Conservation (phyloP, 1,284 basidiomycete genomes). For the Rhodotorula sp. region DNA sequence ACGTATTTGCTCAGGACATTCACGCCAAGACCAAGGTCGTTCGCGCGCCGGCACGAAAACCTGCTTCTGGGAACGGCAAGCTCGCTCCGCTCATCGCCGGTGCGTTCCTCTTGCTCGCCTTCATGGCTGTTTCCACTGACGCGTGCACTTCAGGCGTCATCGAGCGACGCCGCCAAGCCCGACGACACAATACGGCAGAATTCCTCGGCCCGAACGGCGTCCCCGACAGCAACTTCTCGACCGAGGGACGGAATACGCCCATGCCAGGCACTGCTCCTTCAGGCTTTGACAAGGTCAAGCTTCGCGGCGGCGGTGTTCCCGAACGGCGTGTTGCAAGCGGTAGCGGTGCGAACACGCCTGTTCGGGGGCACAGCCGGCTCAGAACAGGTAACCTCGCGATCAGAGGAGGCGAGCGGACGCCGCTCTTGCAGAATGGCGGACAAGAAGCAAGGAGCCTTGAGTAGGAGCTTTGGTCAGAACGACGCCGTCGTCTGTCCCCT, state of each 20-base stretch:
- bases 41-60: conserved; percentile 34
- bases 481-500: neutral
- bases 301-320: conserved; percentile 27
- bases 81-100: conserved; percentile 43
- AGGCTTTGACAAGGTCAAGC: conserved; percentile 36
- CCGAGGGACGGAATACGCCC: conserved; percentile 14
- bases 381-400: neutral
- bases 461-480: neutral
- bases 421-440: neutral
- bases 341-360: neutral
- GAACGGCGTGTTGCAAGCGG: conserved; percentile 20
- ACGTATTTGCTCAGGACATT: conserved; percentile 26
- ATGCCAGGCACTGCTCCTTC: neutral
- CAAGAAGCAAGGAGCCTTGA: neutral
- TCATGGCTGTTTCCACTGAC: too few relatives aligned
- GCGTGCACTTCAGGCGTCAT: conserved; percentile 19
- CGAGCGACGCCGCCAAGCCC: conserved; percentile 32
- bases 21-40: conserved; percentile 44
- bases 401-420: conserved; percentile 11
- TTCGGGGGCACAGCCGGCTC: neutral
- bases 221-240: neutral
- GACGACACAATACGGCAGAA: conserved; percentile 28
- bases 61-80: conserved; percentile 32
- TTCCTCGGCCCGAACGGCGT: conserved; percentile 1
- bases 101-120: neutral